Conservation (phyloP, 345 rosid species). For the Pelargonium nanum region DNA sequence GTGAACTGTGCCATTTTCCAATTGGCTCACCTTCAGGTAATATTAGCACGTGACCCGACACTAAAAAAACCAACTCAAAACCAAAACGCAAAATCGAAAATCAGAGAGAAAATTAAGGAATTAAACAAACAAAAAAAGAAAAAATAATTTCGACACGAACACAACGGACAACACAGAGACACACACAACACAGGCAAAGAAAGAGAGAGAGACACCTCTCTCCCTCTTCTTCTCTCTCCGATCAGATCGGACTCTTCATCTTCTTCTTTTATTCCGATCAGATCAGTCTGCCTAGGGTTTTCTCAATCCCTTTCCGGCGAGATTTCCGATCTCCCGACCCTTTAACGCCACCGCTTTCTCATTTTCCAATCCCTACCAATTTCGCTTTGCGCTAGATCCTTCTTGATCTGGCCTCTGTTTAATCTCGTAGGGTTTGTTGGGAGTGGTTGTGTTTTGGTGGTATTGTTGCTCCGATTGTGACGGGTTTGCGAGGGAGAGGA, state of each 20-base stretch:
- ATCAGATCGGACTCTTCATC: neutral
- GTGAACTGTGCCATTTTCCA: too few species aligned
- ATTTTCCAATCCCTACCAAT: neutral
- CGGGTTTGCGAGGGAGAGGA: neutral
- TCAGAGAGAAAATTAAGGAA: neutral
- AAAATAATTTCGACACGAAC: neutral
- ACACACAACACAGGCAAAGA: neutral
- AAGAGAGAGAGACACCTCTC: neutral
- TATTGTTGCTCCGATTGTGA: neutral
- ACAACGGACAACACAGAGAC: neutral
- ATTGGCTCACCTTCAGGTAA: too few species aligned
- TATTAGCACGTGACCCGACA: too few species aligned
- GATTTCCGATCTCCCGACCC: too few species aligned
- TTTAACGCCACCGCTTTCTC: too few species aligned
- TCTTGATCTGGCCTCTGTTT: neutral
- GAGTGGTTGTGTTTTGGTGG: neutral
- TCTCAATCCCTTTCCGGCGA: neutral
- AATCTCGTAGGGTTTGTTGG: too few species aligned
- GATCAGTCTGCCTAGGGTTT: neutral
- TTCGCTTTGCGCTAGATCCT: neutral
- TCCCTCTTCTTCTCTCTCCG: neutral
- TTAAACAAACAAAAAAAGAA: too few species aligned
- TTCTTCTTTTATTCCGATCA: too few species aligned
- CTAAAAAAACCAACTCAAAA: too few species aligned
- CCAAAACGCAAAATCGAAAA: neutral